phyloP scores from a whole-genome alignment of 1,284 basidiomycete genomes.

The Sporisorium iseilematis-ciliati region DNA sequence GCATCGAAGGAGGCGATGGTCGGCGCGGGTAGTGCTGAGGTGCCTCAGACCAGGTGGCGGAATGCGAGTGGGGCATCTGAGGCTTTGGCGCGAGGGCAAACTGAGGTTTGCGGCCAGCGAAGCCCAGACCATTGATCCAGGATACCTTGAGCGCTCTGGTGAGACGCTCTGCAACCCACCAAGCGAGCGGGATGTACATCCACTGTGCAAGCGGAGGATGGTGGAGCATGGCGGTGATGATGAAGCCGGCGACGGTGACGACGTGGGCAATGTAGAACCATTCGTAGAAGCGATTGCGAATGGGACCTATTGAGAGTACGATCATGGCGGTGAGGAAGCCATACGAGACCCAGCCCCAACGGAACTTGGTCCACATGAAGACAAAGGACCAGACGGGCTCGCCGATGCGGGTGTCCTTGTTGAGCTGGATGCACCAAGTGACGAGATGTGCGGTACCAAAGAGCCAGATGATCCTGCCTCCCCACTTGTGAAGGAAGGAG shows the following conservation, averaged over 20 bases:
- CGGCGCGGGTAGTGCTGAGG: conserved; percentile 20
- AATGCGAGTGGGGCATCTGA: conserved; percentile 19
- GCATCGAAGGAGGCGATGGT: conserved; percentile 10
- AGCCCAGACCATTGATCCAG: conserved; percentile 76
- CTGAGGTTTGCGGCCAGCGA: conserved; percentile 57
- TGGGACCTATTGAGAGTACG: conserved; percentile 76
- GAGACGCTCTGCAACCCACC: conserved; percentile 75
- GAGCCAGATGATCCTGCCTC: conserved; percentile 80
- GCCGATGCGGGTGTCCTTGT: conserved; percentile 72
- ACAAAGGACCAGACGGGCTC: conserved; percentile 76
- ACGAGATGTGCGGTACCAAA: conserved; percentile 78
- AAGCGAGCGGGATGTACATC: conserved; percentile 63
- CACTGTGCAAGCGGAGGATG: conserved; percentile 75
- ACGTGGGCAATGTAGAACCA: conserved; percentile 81
- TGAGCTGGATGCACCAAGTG: conserved; percentile 82
- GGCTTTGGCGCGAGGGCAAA: conserved; percentile 47
- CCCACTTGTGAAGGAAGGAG: conserved; percentile 79
- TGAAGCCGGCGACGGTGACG: conserved; percentile 70
- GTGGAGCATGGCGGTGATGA: conserved; percentile 64
- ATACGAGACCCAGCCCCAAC: conserved; percentile 81
- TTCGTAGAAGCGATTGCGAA: conserved; percentile 81
- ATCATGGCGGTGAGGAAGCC: conserved; percentile 78
- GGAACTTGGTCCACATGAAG: conserved; percentile 79
- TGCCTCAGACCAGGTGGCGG: conserved; percentile 14
- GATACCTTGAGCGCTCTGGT: conserved; percentile 77